Conservation (phyloP, 176 grass and related monocot genomes). For the barley (Hordeum vulgare) region DNA sequence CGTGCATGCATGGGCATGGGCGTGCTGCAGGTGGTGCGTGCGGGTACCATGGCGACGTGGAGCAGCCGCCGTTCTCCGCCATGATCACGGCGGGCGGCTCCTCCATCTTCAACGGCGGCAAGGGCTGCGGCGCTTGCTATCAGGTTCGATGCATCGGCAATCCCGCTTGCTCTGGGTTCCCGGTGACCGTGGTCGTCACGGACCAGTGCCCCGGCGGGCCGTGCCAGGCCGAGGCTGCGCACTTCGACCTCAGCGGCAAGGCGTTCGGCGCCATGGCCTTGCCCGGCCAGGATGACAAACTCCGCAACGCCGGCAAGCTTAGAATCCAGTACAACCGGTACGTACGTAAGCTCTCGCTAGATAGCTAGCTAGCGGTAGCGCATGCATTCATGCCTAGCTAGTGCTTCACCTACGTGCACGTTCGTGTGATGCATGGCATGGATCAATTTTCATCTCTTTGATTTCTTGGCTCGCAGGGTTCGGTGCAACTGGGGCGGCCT, state of each 20-base stretch:
- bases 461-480: slow-evolving; percentile 16
- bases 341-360: background rate
- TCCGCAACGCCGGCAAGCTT: slow-evolving; percentile 43
- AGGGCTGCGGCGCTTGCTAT: slow-evolving; percentile 63
- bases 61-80: slow-evolving; percentile 48
- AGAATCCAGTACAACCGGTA: slow-evolving; percentile 51
- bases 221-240: slow-evolving; percentile 34
- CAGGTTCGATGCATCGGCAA: slow-evolving; percentile 41
- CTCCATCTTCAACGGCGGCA: slow-evolving; percentile 41
- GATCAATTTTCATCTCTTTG: background rate
- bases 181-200: slow-evolving; percentile 57
- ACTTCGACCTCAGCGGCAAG: slow-evolving; percentile 67
- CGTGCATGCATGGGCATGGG: background rate
- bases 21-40: slow-evolving; percentile 50
- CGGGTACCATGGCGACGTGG: slow-evolving; percentile 47
- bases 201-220: slow-evolving; percentile 50
- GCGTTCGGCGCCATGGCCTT: slow-evolving; percentile 62
- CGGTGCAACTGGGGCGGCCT: slow-evolving; percentile 43
- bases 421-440: background rate
- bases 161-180: slow-evolving; percentile 38
- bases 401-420: background rate
- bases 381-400: background rate
- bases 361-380: no score
- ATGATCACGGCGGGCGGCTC: slow-evolving; percentile 55
- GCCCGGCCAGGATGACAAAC: slow-evolving; percentile 37